Evolutionary conservation across 345 rosid species (phyloP).

Genomic region (Arabidopsis suecica): DNA sequence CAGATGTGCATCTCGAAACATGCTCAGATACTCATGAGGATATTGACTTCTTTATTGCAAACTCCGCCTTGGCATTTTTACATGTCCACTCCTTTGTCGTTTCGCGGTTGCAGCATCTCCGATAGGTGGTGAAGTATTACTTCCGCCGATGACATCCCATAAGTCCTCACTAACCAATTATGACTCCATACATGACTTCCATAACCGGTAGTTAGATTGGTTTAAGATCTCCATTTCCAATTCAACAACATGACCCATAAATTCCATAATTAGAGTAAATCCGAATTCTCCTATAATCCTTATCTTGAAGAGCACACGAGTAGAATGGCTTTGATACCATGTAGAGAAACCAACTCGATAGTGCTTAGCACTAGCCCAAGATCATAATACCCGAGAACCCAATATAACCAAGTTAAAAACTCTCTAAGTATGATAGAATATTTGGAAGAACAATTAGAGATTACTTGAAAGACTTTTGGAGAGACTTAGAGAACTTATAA

Average conservation of each 20-base stretch:
- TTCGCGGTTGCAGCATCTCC: background rate
- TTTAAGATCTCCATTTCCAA: background rate
- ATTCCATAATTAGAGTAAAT: no score
- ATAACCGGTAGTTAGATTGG: conserved; percentile 5
- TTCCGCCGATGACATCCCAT: background rate
- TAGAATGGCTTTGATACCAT: no score
- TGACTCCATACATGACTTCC: background rate
- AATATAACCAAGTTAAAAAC: no score
- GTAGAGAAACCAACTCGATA: no score
- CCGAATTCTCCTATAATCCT: no score
- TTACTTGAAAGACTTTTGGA: no score
- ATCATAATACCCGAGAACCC: no score
- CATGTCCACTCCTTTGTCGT: background rate
- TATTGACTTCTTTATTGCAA: conserved; percentile 30
- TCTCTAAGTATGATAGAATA: no score
- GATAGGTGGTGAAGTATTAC: background rate
- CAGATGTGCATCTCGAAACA: background rate
- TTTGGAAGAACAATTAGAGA: no score
- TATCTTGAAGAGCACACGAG: no score
- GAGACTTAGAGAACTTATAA: no score
- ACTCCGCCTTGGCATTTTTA: conserved; percentile 25
- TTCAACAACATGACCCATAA: background rate
- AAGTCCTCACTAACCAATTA: background rate
- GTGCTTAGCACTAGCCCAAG: no score
- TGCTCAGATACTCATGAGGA: background rate